phyloP scores from a whole-genome alignment of 805 yeast genomes.

The Zygosaccharomyces rouxii region DNA sequence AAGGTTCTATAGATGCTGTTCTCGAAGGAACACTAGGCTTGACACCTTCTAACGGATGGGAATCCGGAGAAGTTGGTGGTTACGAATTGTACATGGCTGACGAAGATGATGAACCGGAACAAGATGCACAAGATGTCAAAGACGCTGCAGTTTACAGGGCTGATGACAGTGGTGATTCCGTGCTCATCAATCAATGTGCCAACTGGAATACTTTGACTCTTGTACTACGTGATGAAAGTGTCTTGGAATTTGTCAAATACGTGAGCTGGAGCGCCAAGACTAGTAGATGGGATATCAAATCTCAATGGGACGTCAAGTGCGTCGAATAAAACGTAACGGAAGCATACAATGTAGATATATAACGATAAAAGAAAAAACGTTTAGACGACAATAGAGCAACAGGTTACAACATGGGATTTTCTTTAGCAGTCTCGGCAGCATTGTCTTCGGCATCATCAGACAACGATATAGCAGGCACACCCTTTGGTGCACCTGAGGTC shows the following conservation, averaged over 20 bases:
- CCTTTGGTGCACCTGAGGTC: neutral
- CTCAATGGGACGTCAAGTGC: slow-evolving; percentile 70
- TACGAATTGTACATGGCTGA: slow-evolving; percentile 86
- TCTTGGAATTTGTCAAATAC: slow-evolving; percentile 89
- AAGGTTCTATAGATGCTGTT: slow-evolving; percentile 40
- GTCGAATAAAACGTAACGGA: slow-evolving; percentile 36
- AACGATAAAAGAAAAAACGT: slow-evolving; percentile 1
- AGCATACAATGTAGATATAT: slow-evolving; percentile 2
- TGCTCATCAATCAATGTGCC: slow-evolving; percentile 74
- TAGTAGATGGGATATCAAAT: slow-evolving; percentile 84
- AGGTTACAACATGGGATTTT: neutral
- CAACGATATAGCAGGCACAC: slow-evolving; percentile 2
- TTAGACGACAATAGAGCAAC: neutral
- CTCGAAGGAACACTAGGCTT: slow-evolving; percentile 78
- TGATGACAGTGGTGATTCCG: slow-evolving; percentile 63
- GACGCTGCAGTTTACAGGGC: slow-evolving; percentile 82
- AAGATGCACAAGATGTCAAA: slow-evolving; percentile 40
- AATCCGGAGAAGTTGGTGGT: slow-evolving; percentile 86
- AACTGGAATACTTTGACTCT: slow-evolving; percentile 75
- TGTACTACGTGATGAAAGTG: slow-evolving; percentile 77
- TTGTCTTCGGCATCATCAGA: slow-evolving; percentile 9
- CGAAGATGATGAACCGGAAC: slow-evolving; percentile 41
- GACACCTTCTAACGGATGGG: slow-evolving; percentile 83
- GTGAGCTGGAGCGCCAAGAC: slow-evolving; percentile 86
- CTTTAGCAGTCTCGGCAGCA: slow-evolving; percentile 9